Percentiles rank a stretch among this genome's conserved stretches.
Conservation (phyloP, 768 basidiomycete genomes). For the Suillus clintonianus region DNA sequence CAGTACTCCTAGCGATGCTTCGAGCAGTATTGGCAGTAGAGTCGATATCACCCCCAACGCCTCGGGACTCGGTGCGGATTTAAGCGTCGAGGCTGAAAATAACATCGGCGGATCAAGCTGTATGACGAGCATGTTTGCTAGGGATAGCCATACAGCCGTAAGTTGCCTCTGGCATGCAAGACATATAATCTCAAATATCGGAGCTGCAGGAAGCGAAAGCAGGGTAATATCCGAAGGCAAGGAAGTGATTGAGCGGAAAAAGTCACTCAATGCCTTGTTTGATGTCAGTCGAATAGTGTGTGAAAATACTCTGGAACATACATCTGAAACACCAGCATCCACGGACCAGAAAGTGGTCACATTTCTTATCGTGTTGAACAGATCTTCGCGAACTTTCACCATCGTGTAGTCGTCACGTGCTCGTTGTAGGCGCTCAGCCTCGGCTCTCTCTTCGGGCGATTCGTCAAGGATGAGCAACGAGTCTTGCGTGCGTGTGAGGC, state of each 20-base stretch:
- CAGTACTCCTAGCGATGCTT: conserved; percentile 55
- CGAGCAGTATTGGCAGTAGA: conserved; percentile 58
- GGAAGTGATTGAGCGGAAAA: conserved; percentile 85
- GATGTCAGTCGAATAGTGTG: conserved; percentile 1
- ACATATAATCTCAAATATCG: conserved; percentile 79
- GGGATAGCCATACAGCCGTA: conserved; percentile 82
- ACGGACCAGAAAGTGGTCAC: conserved; percentile 76
- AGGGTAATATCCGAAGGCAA: conserved; percentile 77
- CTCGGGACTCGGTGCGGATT: conserved; percentile 53
- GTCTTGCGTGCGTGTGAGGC: conserved; percentile 79
- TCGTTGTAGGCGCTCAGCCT: conserved; percentile 54
- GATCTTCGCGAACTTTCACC: conserved; percentile 61
- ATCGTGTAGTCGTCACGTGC: conserved; percentile 68
- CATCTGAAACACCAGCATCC: conserved; percentile 77
- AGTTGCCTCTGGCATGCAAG: conserved; percentile 68
- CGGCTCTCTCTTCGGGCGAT: conserved; percentile 51
- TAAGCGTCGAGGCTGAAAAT: conserved; percentile 42
- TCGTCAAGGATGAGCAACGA: conserved; percentile 60
- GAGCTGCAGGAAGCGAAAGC: conserved; percentile 78
- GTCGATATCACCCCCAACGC: conserved; percentile 57
- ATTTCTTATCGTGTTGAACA: conserved; percentile 60
- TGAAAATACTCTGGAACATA: conserved; percentile 41
- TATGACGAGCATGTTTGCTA: conserved; percentile 77
- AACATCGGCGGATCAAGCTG: conserved; percentile 76
- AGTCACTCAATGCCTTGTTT: conserved; percentile 70